Evolutionary conservation across 2,329 filamentous ascomycete genomes (phyloP).

Genomic region (Catunica adiposa): DNA sequence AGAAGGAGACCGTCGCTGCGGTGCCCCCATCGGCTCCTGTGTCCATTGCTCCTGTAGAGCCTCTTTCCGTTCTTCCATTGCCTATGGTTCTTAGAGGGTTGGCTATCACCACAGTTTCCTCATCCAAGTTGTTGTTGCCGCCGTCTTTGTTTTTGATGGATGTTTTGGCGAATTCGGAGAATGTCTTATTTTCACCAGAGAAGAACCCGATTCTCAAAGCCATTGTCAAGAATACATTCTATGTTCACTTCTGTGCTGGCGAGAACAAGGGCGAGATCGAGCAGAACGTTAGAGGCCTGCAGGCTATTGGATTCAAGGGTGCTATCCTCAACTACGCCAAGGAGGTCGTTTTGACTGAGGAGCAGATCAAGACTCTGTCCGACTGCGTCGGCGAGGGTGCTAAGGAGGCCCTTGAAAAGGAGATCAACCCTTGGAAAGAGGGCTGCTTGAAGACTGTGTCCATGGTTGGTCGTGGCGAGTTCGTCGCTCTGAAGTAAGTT

Average conservation of each 20-base stretch:
- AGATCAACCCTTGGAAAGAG: constrained; percentile 54
- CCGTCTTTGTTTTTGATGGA: constrained; percentile 55
- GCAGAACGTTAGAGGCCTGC: constrained; percentile 46
- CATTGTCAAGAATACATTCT: constrained; percentile 67
- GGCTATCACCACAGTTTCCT: constrained; percentile 52
- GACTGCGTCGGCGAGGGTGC: constrained; percentile 31
- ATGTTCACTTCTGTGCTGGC: constrained; percentile 81
- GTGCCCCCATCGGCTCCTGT: not conserved
- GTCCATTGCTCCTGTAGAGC: constrained; percentile 19
- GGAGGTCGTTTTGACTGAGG: constrained; percentile 56
- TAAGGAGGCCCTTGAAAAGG: constrained; percentile 33
- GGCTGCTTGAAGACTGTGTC: constrained; percentile 60
- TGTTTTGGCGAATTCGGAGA: constrained; percentile 51
- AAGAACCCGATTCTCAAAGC: constrained; percentile 53
- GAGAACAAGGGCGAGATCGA: constrained; percentile 54
- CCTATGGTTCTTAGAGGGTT: constrained; percentile 52
- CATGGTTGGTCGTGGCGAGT: constrained; percentile 46
- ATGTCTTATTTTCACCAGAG: constrained; percentile 53
- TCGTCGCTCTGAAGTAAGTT: constrained; percentile 45
- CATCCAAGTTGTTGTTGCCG: constrained; percentile 49
- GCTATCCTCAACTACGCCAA: constrained; percentile 73
- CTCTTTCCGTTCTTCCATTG: constrained; percentile 50
- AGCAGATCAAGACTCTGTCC: constrained; percentile 30
- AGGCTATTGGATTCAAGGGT: constrained; percentile 61
- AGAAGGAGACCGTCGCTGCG: constrained; percentile 11